A percentile compares a stretch with the other conserved stretches of the same genome.
Evolutionary conservation across 306 rosid species (phyloP).

Genomic region (Canavalia gladiata): DNA sequence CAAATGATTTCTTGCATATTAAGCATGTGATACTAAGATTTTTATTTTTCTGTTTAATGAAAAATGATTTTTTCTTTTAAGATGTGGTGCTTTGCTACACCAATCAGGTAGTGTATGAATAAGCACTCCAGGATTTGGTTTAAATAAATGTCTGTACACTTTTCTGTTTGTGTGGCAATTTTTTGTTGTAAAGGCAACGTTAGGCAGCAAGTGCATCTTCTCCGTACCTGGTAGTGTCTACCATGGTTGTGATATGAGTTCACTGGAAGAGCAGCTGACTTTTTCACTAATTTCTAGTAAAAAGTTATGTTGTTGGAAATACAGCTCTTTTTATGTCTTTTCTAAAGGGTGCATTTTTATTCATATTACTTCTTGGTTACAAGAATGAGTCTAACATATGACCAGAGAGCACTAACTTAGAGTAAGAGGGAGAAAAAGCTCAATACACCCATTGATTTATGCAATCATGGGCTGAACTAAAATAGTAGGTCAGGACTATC

Average conservation of each 20-base stretch:
- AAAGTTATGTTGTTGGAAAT: neutral
- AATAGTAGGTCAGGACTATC: constrained; percentile 3
- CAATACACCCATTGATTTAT: neutral
- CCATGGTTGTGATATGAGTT: constrained; percentile 1
- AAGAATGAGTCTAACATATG: constrained; percentile 18
- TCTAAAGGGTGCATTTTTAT: constrained; percentile 17
- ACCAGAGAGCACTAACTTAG: neutral
- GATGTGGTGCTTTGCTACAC: constrained; percentile 21
- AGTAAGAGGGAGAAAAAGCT: constrained; percentile 15
- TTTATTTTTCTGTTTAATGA: constrained; percentile 15
- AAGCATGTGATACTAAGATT: neutral
- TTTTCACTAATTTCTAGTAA: neutral
- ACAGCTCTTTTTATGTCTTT: neutral
- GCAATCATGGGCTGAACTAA: constrained; percentile 1
- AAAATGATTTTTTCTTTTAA: neutral
- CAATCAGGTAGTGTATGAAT: constrained; percentile 4
- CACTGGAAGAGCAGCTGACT: constrained; percentile 19
- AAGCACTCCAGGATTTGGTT: constrained; percentile 25
- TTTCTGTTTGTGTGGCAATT: constrained; percentile 36
- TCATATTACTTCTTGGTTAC: constrained; percentile 14
- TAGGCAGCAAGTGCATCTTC: neutral
- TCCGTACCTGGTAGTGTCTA: neutral
- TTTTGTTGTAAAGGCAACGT: constrained; percentile 29
- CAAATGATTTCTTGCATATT: constrained; percentile 30
- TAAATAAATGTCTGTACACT: constrained; percentile 15